Base-by-base conservation (phyloP, 371 early-diverging fungal species). In the Mucor plumbeus region DNA sequence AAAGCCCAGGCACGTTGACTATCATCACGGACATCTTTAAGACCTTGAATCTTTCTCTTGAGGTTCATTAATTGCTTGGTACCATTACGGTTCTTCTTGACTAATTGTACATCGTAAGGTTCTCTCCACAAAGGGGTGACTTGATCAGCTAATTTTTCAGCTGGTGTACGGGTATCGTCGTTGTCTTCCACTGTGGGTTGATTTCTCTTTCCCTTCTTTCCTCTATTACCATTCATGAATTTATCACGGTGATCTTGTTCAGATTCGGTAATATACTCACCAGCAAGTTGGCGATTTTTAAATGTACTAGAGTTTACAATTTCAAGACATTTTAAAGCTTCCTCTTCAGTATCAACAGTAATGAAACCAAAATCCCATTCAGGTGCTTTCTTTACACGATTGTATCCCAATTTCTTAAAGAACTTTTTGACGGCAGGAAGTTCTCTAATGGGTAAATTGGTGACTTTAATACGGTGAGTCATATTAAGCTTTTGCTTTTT, bases 91-190 rank as follows among this genome's bases (percentile, higher is more conserved):
- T 76, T 73, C 63, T 85, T 87, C 47, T 75, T 63, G 57, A 64
- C 50, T 48, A 85, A 54, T 60, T 87, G 85, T 9, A 72, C 72
- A 9, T 75, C 69, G 64, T 86, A 87, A 7, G 76, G 59, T 8
- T 79, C 34, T 48, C 79, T 69, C 82, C 87, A 84, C 39, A 90
- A 68, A 21, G 92, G 91, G 6, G 91, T 90, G n/a, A 90, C 88
- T 80, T 92, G 91, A 75, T 90, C 90, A 13, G 86, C 85, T 33
- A 93, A 74, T 35, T 74, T 76, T 72, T 93, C 90, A 38, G 79
- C 72, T 17, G 87, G 87, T 9, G 89, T 79, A 50, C 85, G 75
- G 15, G 74, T 63, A 58, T 88, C 86, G 14, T 70, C 65, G 48
- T 80, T 82, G 17, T 63, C 68, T 39, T 57, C 44, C 5, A 33